Conservation (phyloP, 2,329 filamentous ascomycete genomes). For the Aspergillus ochraceoroseus region DNA sequence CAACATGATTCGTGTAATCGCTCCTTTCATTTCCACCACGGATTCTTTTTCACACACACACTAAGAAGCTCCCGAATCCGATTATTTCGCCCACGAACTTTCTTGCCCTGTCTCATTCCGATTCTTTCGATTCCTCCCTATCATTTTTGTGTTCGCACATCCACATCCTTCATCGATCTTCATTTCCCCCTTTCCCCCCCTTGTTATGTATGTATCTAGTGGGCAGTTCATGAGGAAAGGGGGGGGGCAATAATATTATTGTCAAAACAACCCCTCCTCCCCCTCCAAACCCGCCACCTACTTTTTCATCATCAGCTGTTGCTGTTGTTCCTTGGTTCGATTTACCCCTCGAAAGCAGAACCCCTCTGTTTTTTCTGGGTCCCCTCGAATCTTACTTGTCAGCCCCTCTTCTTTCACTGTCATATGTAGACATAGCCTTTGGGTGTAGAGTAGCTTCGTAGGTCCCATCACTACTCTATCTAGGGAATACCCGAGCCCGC, state of each 20-base stretch:
- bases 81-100: no score
- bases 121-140: slow-evolving; percentile 13
- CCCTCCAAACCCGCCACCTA: slow-evolving; percentile 15
- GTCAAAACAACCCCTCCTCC: slow-evolving; percentile 6
- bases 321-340: no score
- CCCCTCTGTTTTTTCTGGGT: slow-evolving; percentile 10
- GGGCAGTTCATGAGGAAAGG: neutral
- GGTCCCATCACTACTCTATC: slow-evolving; percentile 1
- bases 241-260: neutral
- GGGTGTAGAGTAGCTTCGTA: no score
- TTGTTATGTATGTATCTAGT: neutral
- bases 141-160: slow-evolving; percentile 12
- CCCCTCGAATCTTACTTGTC: slow-evolving; percentile 4
- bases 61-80: slow-evolving; percentile 3
- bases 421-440: neutral
- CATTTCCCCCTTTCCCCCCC: slow-evolving; percentile 10
- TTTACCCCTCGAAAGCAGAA: slow-evolving; percentile 14
- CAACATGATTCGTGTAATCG: slow-evolving; percentile 20
- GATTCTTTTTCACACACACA: slow-evolving; percentile 13
- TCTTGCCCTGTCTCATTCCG: slow-evolving; percentile 9
- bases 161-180: slow-evolving; percentile 6
- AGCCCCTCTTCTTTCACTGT: slow-evolving; percentile 10
- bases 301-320: no score
- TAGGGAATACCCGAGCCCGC: slow-evolving; percentile 9
- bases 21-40: slow-evolving; percentile 25